A percentile compares a stretch with the other conserved stretches of the same genome.
phyloP scores from a whole-genome alignment of 352 stramenopile genomes.

The Globisporangium abappressorium region DNA sequence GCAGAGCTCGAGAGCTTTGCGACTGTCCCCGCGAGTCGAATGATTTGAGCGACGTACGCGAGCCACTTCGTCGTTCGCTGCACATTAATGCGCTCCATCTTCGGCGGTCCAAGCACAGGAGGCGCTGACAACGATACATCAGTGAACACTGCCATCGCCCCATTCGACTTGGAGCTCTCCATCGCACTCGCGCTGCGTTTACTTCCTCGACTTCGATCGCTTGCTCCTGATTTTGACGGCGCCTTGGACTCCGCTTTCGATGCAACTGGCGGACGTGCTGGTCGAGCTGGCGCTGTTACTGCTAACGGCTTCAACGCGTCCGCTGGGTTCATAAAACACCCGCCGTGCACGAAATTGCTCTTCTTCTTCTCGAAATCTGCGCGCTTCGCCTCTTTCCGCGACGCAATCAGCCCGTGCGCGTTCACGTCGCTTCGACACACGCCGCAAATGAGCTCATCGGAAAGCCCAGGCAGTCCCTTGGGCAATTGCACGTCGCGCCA shows the following conservation, averaged over 20 bases:
- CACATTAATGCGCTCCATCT: conserved; percentile 82
- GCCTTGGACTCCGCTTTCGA: conserved; percentile 11
- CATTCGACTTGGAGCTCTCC: not conserved
- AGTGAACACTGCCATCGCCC: no score
- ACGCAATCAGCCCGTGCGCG: conserved; percentile 46
- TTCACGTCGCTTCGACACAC: conserved; percentile 55
- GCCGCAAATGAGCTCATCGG: conserved; percentile 52
- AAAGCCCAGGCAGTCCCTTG: conserved; percentile 45
- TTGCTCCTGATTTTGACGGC: not conserved
- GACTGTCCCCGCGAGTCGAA: conserved; percentile 38
- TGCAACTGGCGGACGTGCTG: not conserved
- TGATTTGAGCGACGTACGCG: conserved; percentile 61
- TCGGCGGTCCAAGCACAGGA: conserved; percentile 40
- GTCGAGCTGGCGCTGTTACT: not conserved
- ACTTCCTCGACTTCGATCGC: not conserved
- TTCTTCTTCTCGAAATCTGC: conserved; percentile 55
- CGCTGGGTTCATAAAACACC: conserved; percentile 57
- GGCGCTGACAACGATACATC: conserved; percentile 8
- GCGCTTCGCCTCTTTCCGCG: conserved; percentile 44
- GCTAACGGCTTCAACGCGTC: conserved; percentile 10
- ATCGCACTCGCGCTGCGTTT: conserved; percentile 4
- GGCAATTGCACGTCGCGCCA: conserved; percentile 56
- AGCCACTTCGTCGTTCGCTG: conserved; percentile 74
- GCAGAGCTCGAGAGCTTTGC: conserved; percentile 12
- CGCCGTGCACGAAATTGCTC: conserved; percentile 58